Conservation (phyloP, 2,329 filamentous ascomycete species). For the Alternaria solani region DNA sequence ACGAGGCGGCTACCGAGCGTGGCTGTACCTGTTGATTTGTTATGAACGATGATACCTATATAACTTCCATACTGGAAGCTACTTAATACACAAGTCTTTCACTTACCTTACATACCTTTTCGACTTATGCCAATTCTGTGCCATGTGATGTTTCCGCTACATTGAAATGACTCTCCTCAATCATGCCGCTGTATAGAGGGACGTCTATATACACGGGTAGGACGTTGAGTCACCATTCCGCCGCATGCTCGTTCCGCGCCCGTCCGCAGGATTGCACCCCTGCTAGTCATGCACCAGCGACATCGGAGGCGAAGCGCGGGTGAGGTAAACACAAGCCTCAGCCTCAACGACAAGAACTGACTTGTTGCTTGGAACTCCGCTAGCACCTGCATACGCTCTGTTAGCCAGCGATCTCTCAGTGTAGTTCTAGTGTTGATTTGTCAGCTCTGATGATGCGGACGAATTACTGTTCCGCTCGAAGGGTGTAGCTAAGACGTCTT, state of each 20-base stretch:
- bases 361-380: background rate
- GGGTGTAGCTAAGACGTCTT: background rate
- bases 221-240: background rate
- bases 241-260: background rate
- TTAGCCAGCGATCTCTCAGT: background rate
- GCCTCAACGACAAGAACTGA: background rate
- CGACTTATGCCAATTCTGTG: background rate
- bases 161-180: background rate
- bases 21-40: background rate
- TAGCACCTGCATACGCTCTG: background rate
- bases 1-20: background rate
- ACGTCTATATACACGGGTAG: background rate
- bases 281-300: background rate
- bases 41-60: constrained; percentile 8
- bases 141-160: background rate
- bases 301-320: background rate
- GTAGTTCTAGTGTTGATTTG: background rate
- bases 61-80: background rate
- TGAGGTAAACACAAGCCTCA: background rate
- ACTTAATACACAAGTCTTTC: background rate
- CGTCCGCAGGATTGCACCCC: background rate
- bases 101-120: background rate
- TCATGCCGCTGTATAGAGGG: background rate
- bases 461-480: background rate
- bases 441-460: background rate